These are phyloP conservation scores for Metarhizium album DNA, from an alignment of 2,329 filamentous ascomycete genomes.

Conservation along the genomic window DNA sequence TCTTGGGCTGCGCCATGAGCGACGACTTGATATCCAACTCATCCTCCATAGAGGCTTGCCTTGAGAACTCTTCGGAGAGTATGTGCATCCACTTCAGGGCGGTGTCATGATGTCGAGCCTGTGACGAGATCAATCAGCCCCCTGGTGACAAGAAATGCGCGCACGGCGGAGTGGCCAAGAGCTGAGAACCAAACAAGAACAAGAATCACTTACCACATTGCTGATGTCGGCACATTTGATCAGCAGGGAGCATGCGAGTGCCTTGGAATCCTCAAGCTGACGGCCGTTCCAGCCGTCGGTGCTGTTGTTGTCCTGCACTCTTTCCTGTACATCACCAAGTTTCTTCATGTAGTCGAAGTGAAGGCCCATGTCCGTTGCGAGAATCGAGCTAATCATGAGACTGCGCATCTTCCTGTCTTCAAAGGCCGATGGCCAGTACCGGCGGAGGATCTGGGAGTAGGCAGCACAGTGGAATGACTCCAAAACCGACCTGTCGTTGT, in stretches of 20 bases:
- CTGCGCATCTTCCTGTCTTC: slow-evolving; percentile 69
- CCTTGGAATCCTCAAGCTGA: slow-evolving; percentile 63
- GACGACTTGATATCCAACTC: slow-evolving; percentile 82
- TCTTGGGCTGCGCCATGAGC: slow-evolving; percentile 72
- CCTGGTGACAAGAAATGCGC: neutral
- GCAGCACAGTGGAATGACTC: slow-evolving; percentile 97
- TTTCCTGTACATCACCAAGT: slow-evolving; percentile 69
- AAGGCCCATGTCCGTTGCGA: slow-evolving; percentile 94
- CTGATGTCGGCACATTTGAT: slow-evolving; percentile 99
- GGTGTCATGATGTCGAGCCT: slow-evolving; percentile 75
- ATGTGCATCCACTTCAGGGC: slow-evolving; percentile 87
- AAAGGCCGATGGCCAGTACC: slow-evolving; percentile 82
- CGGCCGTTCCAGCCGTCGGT: slow-evolving; percentile 69
- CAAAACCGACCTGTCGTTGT: slow-evolving; percentile 92
- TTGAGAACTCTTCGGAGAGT: slow-evolving; percentile 88
- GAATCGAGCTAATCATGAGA: slow-evolving; percentile 93
- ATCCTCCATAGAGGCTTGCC: slow-evolving; percentile 84
- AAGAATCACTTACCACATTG: slow-evolving; percentile 65
- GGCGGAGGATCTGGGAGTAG: slow-evolving; percentile 87
- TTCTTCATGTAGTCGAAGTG: slow-evolving; percentile 96
- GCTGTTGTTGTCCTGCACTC: slow-evolving; percentile 55
- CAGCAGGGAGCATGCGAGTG: slow-evolving; percentile 76
- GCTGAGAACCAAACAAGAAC: neutral
- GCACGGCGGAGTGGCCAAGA: neutral
- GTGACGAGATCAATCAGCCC: slow-evolving; percentile 4